phyloP scores from a whole-genome alignment of 1,284 basidiomycete genomes.

The Paramarasmius palmivorus region DNA sequence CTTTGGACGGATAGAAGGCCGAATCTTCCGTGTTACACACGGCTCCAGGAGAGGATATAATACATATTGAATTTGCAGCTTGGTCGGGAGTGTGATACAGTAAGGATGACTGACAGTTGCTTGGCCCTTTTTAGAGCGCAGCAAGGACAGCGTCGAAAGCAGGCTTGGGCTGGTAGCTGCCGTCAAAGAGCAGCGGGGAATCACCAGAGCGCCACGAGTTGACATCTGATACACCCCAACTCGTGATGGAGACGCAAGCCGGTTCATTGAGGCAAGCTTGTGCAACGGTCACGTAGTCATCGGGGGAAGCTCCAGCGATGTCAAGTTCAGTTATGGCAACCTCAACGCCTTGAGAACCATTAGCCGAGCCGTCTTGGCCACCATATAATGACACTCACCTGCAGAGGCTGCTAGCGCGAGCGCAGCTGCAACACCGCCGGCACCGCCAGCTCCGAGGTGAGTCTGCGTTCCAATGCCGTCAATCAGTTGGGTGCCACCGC shows the following conservation, averaged over 20 bases:
- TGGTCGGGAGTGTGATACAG: no score
- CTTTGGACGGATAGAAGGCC: no score
- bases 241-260: constrained; percentile 47
- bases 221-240: constrained; percentile 49
- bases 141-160: constrained; percentile 45
- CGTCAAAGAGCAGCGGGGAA: constrained; percentile 44
- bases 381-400: neutral
- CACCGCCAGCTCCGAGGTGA: constrained; percentile 38
- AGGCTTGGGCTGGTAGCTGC: constrained; percentile 45
- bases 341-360: constrained; percentile 22
- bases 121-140: constrained; percentile 19
- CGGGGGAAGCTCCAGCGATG: constrained; percentile 32
- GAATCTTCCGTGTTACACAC: no score
- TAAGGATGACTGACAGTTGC: no score
- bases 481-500: constrained; percentile 30
- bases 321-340: constrained; percentile 50
- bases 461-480: constrained; percentile 44
- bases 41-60: no score
- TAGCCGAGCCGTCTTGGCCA: no score
- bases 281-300: constrained; percentile 46
- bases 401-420: constrained; percentile 35
- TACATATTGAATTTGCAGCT: no score
- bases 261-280: constrained; percentile 46
- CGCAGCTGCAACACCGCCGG: constrained; percentile 36
- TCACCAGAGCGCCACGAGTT: constrained; percentile 45